Conservation (phyloP, 2,329 filamentous ascomycete genomes). For the Incumbomyces delicatus region DNA sequence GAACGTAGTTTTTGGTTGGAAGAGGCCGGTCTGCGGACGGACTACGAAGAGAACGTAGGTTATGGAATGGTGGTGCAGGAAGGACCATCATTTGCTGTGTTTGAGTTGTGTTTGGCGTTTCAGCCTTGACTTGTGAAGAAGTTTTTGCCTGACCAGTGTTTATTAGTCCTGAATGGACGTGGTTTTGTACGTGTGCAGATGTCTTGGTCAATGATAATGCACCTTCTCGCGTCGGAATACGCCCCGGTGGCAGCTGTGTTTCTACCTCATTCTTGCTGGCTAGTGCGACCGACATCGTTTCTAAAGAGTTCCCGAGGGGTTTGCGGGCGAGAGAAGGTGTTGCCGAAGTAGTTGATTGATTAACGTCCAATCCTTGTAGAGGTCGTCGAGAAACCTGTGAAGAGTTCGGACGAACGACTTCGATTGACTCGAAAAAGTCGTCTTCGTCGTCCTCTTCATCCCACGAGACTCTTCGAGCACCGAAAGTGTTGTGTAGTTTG, state of each 20-base stretch:
- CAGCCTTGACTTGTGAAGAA: too few species aligned
- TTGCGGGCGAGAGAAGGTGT: too few species aligned
- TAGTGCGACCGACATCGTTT: too few species aligned
- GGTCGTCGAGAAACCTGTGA: background rate
- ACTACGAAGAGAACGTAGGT: slow-evolving; percentile 16
- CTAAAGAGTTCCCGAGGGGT: too few species aligned
- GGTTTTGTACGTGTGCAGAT: too few species aligned
- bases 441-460: slow-evolving; percentile 7
- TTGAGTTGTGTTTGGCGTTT: background rate
- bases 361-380: background rate
- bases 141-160: too few species aligned
- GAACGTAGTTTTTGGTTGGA: slow-evolving; percentile 20
- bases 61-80: slow-evolving; percentile 10
- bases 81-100: background rate
- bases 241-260: too few species aligned
- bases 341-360: too few species aligned
- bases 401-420: background rate
- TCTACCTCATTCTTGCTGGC: too few species aligned
- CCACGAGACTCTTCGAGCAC: background rate
- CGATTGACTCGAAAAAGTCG: slow-evolving; percentile 14
- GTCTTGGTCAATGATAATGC: too few species aligned
- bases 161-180: too few species aligned
- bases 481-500: background rate
- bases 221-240: too few species aligned
- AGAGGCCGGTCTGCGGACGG: slow-evolving; percentile 10